Conservation (phyloP, 345 rosid species). For the Camelina hispida region DNA sequence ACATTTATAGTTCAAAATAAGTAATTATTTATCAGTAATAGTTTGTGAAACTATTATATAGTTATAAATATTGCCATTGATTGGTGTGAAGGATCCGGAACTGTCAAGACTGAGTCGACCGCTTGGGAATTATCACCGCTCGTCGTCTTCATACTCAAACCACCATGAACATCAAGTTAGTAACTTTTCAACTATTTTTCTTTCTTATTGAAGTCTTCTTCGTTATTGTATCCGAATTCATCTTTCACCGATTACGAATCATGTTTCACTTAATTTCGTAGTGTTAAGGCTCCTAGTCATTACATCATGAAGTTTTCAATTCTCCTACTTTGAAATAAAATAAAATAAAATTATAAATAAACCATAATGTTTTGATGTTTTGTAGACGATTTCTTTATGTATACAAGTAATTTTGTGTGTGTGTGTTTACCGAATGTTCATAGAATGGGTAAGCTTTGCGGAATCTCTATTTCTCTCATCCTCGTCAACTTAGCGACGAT, state of each 20-base stretch:
- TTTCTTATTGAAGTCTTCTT: background rate
- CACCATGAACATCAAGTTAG: conserved; percentile 28
- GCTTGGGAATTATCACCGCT: background rate
- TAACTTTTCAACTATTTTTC: background rate
- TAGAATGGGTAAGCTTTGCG: conserved; percentile 69
- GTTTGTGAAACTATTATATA: background rate
- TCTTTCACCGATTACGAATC: background rate
- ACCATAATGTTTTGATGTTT: background rate
- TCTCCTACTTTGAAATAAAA: background rate
- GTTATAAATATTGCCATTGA: background rate
- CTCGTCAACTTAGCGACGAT: conserved; percentile 84
- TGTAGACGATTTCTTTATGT: conserved; percentile 1
- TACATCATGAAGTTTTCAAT: background rate
- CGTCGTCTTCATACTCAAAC: background rate
- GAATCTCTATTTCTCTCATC: conserved; percentile 76
- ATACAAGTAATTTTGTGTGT: conserved; percentile 5
- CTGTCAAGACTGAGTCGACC: background rate
- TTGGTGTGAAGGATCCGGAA: no score
- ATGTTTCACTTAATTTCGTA: background rate
- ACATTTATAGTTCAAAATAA: background rate
- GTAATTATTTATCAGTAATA: background rate
- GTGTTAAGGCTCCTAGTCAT: background rate
- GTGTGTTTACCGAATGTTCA: conserved; percentile 27
- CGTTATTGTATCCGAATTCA: no score
- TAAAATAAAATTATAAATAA: background rate